Evolutionary conservation across 2,329 filamentous ascomycete genomes (phyloP).

Genomic region (Microascus cirrosus): DNA sequence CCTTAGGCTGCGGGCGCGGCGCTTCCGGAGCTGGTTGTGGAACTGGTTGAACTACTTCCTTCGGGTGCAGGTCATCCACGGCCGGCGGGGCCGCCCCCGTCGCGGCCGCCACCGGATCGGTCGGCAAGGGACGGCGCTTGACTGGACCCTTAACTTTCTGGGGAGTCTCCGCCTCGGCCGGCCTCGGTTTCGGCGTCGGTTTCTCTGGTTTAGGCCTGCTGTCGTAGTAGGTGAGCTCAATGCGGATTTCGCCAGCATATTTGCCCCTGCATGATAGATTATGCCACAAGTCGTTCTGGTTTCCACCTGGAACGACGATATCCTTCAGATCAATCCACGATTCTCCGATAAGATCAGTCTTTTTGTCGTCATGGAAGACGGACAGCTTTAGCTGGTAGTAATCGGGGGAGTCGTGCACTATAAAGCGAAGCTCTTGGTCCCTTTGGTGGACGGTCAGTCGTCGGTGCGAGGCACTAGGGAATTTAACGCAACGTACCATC

Average conservation of each 20-base stretch:
- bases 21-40: conserved; percentile 23
- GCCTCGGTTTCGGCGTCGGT: conserved; percentile 39
- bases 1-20: conserved; percentile 30
- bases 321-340: conserved; percentile 75
- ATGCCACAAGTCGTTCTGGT: conserved; percentile 93
- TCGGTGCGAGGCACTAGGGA: neutral
- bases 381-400: conserved; percentile 94
- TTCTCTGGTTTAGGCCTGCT: conserved; percentile 72
- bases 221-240: conserved; percentile 97
- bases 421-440: conserved; percentile 96
- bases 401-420: conserved; percentile 89
- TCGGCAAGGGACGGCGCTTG: conserved; percentile 75
- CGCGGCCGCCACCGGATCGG: conserved; percentile 57
- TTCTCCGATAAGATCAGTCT: conserved; percentile 92
- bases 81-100: conserved; percentile 15
- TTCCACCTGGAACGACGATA: conserved; percentile 75
- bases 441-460: conserved; percentile 31
- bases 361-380: conserved; percentile 97
- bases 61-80: neutral
- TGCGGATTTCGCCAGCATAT: conserved; percentile 88
- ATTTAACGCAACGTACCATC: conserved; percentile 55
- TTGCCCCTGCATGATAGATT: conserved; percentile 78
- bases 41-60: neutral
- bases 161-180: conserved; percentile 18
- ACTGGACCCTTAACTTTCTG: conserved; percentile 44